phyloP scores from a whole-genome alignment of 2,329 filamentous ascomycete genomes.

The Aaosphaeria arxii region DNA sequence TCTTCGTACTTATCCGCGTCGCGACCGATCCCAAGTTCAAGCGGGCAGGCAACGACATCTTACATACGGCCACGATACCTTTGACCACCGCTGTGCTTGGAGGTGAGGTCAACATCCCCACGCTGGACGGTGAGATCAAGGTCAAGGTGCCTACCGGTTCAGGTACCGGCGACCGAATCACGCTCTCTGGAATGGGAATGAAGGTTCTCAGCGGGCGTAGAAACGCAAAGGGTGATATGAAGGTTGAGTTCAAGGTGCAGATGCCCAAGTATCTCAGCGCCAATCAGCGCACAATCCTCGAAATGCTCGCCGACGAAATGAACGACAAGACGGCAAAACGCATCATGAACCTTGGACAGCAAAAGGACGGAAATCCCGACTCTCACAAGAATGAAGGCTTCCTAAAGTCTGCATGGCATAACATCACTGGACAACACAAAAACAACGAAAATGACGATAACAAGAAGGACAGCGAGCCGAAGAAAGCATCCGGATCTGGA shows the following conservation, averaged over 20 bases:
- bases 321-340: slow-evolving; percentile 87
- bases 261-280: slow-evolving; percentile 93
- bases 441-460: slow-evolving; percentile 31
- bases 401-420: slow-evolving; percentile 90
- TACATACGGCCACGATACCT: slow-evolving; percentile 88
- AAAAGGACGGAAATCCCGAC: slow-evolving; percentile 27
- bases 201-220: slow-evolving; percentile 69
- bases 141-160: slow-evolving; percentile 91
- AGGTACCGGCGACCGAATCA: slow-evolving; percentile 87
- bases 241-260: slow-evolving; percentile 88
- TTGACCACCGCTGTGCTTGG: slow-evolving; percentile 90
- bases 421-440: slow-evolving; percentile 70
- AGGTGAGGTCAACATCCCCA: slow-evolving; percentile 85
- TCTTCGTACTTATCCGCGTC: slow-evolving; percentile 88
- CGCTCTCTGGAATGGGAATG: slow-evolving; percentile 89
- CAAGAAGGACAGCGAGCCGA: slow-evolving; percentile 22
- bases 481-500: slow-evolving; percentile 36
- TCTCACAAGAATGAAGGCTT: slow-evolving; percentile 80
- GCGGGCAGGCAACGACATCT: slow-evolving; percentile 80
- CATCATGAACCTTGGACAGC: slow-evolving; percentile 75
- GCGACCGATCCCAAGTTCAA: slow-evolving; percentile 88
- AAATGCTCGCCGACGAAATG: slow-evolving; percentile 97
- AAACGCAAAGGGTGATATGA: slow-evolving; percentile 73
- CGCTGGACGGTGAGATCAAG: slow-evolving; percentile 84
- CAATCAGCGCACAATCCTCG: slow-evolving; percentile 88